A percentile compares a stretch with the other conserved stretches of the same genome.
Conservation (phyloP, 2,329 filamentous ascomycete species). For the Massarina eburnea region DNA sequence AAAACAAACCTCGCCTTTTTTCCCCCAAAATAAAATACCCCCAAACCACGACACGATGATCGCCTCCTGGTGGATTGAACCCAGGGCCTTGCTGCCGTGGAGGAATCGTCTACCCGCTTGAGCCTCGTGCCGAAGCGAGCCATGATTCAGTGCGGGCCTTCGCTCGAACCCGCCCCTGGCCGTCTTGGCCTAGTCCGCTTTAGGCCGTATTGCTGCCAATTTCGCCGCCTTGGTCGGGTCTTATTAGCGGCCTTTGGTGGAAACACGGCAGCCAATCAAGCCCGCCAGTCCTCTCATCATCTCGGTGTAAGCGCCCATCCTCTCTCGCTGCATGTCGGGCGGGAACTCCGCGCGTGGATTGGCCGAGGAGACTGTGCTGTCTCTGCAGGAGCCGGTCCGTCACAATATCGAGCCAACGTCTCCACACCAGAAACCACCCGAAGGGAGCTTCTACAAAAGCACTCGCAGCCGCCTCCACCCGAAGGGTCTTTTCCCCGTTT, state of each 20-base stretch:
- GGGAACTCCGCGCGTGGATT: constrained; percentile 33
- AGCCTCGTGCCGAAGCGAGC: constrained; percentile 30
- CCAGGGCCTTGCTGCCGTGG: constrained; percentile 15
- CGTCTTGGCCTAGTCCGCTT: constrained; percentile 11
- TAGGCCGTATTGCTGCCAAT: constrained; percentile 38
- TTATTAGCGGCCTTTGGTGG: constrained; percentile 23
- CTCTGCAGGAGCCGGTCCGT: constrained; percentile 33
- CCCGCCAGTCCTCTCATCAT: constrained; percentile 24
- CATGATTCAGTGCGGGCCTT: constrained; percentile 7
- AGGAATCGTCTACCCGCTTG: constrained; percentile 24
- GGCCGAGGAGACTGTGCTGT: constrained; percentile 34
- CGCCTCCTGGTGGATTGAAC: constrained; percentile 21
- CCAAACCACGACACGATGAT: constrained; percentile 32
- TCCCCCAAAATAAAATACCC: constrained; percentile 16
- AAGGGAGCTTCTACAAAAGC: constrained; percentile 46
- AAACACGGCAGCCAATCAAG: constrained; percentile 30
- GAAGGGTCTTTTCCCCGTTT: constrained; percentile 43
- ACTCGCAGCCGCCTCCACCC: constrained; percentile 45
- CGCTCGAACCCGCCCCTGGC: constrained; percentile 1
- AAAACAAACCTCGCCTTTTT: constrained; percentile 11
- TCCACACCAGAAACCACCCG: constrained; percentile 33
- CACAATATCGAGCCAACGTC: constrained; percentile 34
- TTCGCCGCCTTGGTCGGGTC: constrained; percentile 23
- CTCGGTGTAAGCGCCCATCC: constrained; percentile 38
- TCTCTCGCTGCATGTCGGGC: constrained; percentile 28